Conservation (phyloP, 2,329 filamentous ascomycete genomes). For the Pleoardoris graminearum region DNA sequence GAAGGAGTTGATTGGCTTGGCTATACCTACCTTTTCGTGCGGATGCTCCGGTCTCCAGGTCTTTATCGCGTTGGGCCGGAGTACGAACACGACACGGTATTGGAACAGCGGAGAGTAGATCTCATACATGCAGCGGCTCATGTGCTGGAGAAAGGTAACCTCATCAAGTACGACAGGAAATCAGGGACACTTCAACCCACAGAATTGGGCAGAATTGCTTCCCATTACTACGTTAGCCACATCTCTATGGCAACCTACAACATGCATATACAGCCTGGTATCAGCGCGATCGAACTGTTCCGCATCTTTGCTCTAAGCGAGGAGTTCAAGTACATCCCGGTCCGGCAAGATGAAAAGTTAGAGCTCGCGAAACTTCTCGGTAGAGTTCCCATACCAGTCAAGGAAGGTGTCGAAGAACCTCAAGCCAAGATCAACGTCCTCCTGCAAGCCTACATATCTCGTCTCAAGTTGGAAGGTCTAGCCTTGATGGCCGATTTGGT, state of each 20-base stretch:
- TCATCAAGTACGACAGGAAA: conserved; percentile 96
- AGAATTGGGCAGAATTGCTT: conserved; percentile 92
- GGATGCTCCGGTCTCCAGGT: conserved; percentile 93
- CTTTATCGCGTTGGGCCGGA: conserved; percentile 95
- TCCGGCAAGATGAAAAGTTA: conserved; percentile 95
- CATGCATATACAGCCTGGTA: conserved; percentile 88
- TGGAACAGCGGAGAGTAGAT: conserved; percentile 98
- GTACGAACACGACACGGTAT: conserved; percentile 85
- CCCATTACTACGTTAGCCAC: conserved; percentile 97
- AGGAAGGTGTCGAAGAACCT: conserved; percentile 95
- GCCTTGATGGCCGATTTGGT: conserved; percentile 98
- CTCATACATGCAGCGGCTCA: conserved; percentile 90
- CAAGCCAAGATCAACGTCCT: conserved; percentile 98
- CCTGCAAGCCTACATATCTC: conserved; percentile 93
- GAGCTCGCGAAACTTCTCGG: conserved; percentile 90
- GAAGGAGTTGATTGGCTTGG: conserved; percentile 99
- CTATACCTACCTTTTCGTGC: conserved; percentile 96
- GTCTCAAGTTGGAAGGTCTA: conserved; percentile 88
- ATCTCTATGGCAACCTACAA: conserved; percentile 98
- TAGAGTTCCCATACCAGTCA: conserved; percentile 91
- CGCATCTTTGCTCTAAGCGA: conserved; percentile 93
- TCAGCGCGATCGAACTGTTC: conserved; percentile 94
- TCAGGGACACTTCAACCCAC: conserved; percentile 85
- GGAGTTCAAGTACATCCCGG: conserved; percentile 98
- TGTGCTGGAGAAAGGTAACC: conserved; percentile 81